A percentile compares a stretch with the other conserved stretches of the same genome.
These are phyloP conservation scores for Lactarius evosmus DNA, from an alignment of 768 basidiomycete genomes.

Conservation along the genomic window DNA sequence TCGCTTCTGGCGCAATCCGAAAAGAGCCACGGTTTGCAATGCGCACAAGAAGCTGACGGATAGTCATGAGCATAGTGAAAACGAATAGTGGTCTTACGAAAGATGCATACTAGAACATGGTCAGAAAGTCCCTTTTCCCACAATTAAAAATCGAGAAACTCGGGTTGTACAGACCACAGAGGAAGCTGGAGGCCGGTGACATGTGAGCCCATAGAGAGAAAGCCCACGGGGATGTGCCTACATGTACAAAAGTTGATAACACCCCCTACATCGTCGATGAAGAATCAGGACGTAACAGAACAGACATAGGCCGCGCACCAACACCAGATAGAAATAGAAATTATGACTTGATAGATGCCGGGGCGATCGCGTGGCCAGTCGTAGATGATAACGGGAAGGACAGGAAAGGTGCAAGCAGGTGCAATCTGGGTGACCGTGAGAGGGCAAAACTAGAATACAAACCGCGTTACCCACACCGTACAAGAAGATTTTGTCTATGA, in stretches of 20 bases:
- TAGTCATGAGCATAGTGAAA: neutral
- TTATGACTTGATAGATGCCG: conserved; percentile 57
- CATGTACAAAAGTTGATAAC: conserved; percentile 57
- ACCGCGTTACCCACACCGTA: conserved; percentile 43
- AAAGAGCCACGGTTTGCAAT: conserved; percentile 63
- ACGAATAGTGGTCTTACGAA: conserved; percentile 22
- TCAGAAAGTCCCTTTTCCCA: conserved; percentile 42
- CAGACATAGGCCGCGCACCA: conserved; percentile 43
- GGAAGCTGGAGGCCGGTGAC: conserved; percentile 33
- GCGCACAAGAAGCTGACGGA: conserved; percentile 35
- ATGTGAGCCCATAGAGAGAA: neutral
- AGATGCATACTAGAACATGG: conserved; percentile 37
- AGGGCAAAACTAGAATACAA: conserved; percentile 23
- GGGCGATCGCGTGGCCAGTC: conserved; percentile 67
- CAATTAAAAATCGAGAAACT: conserved; percentile 39
- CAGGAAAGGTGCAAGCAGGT: conserved; percentile 57
- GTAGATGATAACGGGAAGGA: conserved; percentile 61
- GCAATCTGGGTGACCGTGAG: conserved; percentile 41
- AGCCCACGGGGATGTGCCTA: conserved; percentile 28
- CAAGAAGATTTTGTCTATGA: conserved; percentile 59
- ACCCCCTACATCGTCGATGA: conserved; percentile 41
- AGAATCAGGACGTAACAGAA: conserved; percentile 3
- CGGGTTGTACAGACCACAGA: conserved; percentile 43
- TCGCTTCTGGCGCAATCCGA: conserved; percentile 64
- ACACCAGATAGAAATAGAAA: conserved; percentile 58